Conservation (phyloP, 176 grass and related monocot species). For the Carex scoparia region DNA sequence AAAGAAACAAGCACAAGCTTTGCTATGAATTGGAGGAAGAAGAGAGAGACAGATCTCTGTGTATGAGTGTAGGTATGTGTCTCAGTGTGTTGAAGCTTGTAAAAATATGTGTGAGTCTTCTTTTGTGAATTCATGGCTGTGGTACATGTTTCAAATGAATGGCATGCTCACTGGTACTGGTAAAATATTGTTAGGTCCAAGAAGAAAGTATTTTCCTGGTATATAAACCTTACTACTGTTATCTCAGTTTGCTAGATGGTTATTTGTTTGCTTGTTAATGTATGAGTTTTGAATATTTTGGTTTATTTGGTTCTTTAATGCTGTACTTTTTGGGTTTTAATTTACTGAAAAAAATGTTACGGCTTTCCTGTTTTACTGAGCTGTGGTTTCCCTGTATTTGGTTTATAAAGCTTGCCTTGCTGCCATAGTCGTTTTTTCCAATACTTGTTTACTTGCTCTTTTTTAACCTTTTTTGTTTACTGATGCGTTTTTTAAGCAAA, state of each 20-base stretch:
- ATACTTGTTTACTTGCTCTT: not conserved
- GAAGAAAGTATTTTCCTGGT: not conserved
- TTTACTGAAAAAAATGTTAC: not conserved
- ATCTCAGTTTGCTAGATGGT: not conserved
- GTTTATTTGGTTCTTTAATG: not conserved
- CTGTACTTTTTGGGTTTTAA: not conserved
- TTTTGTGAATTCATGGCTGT: not conserved
- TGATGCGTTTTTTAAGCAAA: not conserved
- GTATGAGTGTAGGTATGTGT: too few species aligned
- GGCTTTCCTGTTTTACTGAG: not conserved
- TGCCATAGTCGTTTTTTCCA: not conserved
- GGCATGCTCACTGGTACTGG: not conserved
- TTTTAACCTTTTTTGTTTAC: not conserved
- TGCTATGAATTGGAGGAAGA: too few species aligned
- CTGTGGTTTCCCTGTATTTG: not conserved
- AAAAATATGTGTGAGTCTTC: too few species aligned
- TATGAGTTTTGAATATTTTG: not conserved
- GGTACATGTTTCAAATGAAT: not conserved
- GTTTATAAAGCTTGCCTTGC: not conserved
- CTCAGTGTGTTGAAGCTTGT: too few species aligned
- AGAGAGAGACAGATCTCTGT: too few species aligned
- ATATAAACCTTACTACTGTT: not conserved
- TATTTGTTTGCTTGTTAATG: not conserved
- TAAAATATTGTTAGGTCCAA: not conserved
- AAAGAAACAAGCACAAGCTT: too few species aligned